Evolutionary conservation across 768 basidiomycete genomes (phyloP).

Genomic region (Rhodotorula toruloides): DNA sequence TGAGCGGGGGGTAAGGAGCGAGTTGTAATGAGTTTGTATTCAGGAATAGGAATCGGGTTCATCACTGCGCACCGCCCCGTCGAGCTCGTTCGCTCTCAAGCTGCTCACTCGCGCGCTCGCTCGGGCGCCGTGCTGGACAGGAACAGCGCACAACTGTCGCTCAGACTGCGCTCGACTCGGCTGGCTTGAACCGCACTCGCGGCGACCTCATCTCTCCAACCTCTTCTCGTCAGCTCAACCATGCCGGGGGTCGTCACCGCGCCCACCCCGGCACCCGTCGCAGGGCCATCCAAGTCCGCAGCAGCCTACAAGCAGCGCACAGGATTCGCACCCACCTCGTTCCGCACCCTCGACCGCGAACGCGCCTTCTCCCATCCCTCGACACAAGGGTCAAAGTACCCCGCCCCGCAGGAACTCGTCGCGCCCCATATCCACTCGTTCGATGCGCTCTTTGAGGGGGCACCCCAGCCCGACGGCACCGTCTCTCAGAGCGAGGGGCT

Average conservation of each 20-base stretch:
- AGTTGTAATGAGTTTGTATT: too few species aligned
- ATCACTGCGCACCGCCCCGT: too few species aligned
- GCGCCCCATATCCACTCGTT: slow-evolving; percentile 91
- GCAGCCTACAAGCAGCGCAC: slow-evolving; percentile 17
- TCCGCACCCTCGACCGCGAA: slow-evolving; percentile 42
- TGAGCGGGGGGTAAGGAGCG: too few species aligned
- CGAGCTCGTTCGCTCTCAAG: too few species aligned
- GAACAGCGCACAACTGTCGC: too few species aligned
- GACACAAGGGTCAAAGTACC: slow-evolving; percentile 61
- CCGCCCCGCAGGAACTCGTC: slow-evolving; percentile 86
- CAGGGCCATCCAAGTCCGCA: slow-evolving; percentile 35
- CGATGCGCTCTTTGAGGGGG: slow-evolving; percentile 84
- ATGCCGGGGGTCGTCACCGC: slow-evolving; percentile 17
- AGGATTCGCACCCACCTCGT: slow-evolving; percentile 32
- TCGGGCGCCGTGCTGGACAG: too few species aligned
- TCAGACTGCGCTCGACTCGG: too few species aligned
- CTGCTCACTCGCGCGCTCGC: too few species aligned
- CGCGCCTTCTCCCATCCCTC: slow-evolving; percentile 66
- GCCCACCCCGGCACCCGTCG: slow-evolving; percentile 13
- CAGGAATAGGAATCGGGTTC: too few species aligned
- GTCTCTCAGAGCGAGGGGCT: slow-evolving; percentile 64
- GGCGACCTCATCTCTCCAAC: not conserved
- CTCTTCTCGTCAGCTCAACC: not conserved
- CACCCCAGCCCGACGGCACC: slow-evolving; percentile 60
- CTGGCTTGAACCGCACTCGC: too few species aligned